phyloP scores from a whole-genome alignment of 768 basidiomycete genomes.

The Heimioporus sp. region DNA sequence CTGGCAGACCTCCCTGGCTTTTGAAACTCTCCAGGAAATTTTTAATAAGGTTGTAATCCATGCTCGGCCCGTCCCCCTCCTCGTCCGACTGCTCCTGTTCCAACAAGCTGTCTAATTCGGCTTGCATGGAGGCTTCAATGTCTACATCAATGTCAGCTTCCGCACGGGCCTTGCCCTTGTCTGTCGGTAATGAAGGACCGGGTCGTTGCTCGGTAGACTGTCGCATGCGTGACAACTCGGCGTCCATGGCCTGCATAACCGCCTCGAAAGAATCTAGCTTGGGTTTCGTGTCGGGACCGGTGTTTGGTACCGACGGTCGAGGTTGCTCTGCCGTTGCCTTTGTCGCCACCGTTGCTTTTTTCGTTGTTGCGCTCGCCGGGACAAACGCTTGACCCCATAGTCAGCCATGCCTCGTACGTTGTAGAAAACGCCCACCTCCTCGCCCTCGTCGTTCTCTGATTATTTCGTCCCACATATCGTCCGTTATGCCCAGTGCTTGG shows the following conservation, averaged over 20 bases:
- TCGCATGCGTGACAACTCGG: conserved; percentile 59
- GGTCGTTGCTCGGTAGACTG: conserved; percentile 12
- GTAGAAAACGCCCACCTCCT: conserved; percentile 62
- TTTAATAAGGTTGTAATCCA: conserved; percentile 92
- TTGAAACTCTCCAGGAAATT: conserved; percentile 97
- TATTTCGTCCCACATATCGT: conserved; percentile 90
- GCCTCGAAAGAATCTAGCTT: conserved; percentile 90
- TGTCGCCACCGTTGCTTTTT: not conserved
- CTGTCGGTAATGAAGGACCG: conserved; percentile 27
- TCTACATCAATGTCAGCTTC: conserved; percentile 54
- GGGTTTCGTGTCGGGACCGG: conserved; percentile 52
- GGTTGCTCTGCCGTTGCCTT: conserved; percentile 9
- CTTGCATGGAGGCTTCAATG: conserved; percentile 87
- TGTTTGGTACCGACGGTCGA: conserved; percentile 30
- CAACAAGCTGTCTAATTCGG: conserved; percentile 70
- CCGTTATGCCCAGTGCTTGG: conserved; percentile 83
- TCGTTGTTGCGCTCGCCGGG: conserved; percentile 33
- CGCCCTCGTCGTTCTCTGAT: conserved; percentile 70
- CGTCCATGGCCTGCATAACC: conserved; percentile 96
- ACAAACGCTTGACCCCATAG: conserved; percentile 51
- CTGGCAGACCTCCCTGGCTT: conserved; percentile 83
- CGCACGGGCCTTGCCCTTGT: conserved; percentile 37
- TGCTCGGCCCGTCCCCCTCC: conserved; percentile 42
- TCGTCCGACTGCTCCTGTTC: conserved; percentile 55
- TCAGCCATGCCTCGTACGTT: conserved; percentile 4